Conservation (phyloP, 139 green algal genomes). For the Trebouxia sp. region DNA sequence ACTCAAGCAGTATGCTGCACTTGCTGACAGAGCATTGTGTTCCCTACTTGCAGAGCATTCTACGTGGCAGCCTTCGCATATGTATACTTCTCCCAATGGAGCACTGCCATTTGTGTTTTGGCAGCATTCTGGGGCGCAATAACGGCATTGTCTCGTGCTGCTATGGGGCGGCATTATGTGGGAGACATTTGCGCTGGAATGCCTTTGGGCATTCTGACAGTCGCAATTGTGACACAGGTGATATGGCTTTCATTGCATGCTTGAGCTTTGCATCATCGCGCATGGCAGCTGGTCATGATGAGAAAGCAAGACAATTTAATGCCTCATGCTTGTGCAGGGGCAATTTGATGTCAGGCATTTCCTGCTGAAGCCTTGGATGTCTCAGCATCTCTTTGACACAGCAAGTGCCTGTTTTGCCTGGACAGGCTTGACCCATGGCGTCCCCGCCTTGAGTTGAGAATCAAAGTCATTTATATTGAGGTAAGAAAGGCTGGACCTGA, state of each 20-base stretch:
- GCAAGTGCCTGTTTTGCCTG: background rate
- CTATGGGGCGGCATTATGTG: constrained; percentile 67
- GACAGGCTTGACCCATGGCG: too few relatives aligned
- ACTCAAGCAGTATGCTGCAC: background rate
- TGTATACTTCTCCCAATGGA: constrained; percentile 17
- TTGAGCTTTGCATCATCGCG: background rate
- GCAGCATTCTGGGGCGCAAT: constrained; percentile 39
- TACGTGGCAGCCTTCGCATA: constrained; percentile 53
- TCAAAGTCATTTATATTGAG: too few relatives aligned
- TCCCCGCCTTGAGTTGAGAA: too few relatives aligned
- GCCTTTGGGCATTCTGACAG: constrained; percentile 45
- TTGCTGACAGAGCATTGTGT: background rate
- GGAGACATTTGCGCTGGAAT: constrained; percentile 56
- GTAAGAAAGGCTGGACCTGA: too few relatives aligned
- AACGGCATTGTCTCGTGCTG: constrained; percentile 50
- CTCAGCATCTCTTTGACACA: background rate
- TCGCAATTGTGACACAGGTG: background rate
- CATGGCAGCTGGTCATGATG: too few relatives aligned
- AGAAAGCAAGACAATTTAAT: too few relatives aligned
- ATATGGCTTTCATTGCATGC: too few relatives aligned
- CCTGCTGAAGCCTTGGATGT: too few relatives aligned
- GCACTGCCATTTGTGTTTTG: constrained; percentile 15
- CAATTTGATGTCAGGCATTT: too few relatives aligned
- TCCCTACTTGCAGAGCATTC: constrained; percentile 40
- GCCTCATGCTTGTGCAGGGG: too few relatives aligned